Evolutionary conservation across 441 rosid species (phyloP), one percentile per base, ranked within the genome.

Genomic region (Bocquillonia castaneifolia): DNA sequence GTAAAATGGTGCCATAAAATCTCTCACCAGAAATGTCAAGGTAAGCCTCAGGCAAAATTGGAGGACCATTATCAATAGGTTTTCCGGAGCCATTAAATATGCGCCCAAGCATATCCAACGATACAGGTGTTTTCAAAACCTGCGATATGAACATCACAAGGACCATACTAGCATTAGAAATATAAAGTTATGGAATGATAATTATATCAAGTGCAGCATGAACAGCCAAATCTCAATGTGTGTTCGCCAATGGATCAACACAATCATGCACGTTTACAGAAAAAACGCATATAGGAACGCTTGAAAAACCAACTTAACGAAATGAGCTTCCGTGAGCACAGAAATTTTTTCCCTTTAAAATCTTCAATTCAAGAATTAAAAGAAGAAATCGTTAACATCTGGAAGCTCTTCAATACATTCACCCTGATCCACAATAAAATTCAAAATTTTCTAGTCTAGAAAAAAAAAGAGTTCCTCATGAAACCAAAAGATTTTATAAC

Each of bases 21-120:
- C 52, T 75, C 79, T 66, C 42, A 89, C 99, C 99, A 54, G 96
- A 92, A 71, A 95, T 95, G 73, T 95, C 99, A 64, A 95, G 79
- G 81, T 92, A 95, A 23, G 98, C 98, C 85, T 95, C 99, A 0
- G 98, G 99, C 77, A 95, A 79, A 65, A 95, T 95, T 56, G 93
- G 93, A 56, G 99, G 99, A 45, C 99, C 99, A 78, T 95, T 95
- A 77, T 95, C 99, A 73, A 95, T 95, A 67, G 99, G 98, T 79
- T 92, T 95, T 48, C 99, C 98, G 66, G 99, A 94, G 71, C 99
- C 99, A 78, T 95, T 95, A 64, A 95, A 95, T 39, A 95, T 92
- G 71, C 98, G 97, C 14, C 99, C 99, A 78, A 95, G 97, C 99
- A 95, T 95, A 84, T 95, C 99, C 84, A 83, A 32, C 26, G 99